Conservation (phyloP, 2,329 filamentous ascomycete species). For the Colletotrichum coccodes region DNA sequence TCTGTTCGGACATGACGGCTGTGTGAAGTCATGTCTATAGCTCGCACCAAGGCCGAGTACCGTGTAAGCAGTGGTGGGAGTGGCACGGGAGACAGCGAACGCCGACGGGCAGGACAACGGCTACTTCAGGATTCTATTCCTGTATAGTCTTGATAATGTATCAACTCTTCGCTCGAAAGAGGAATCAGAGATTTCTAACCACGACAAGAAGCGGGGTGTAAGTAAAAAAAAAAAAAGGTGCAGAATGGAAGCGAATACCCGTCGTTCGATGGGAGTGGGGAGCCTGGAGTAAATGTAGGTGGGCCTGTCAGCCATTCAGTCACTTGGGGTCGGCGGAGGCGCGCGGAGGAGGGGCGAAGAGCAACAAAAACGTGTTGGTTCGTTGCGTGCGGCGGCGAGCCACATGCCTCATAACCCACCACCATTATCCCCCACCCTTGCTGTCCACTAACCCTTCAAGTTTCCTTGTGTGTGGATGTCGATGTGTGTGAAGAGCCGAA, state of each 20-base stretch:
- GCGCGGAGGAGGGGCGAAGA: not conserved
- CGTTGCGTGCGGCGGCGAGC: not conserved
- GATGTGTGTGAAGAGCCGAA: not conserved
- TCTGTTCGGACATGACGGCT: conserved; percentile 35
- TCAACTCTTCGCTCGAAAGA: not conserved
- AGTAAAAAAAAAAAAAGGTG: not conserved
- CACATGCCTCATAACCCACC: not conserved
- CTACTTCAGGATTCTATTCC: not conserved
- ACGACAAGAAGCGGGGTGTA: conserved; percentile 8
- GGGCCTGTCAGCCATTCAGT: conserved; percentile 1
- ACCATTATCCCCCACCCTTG: conserved; percentile 1
- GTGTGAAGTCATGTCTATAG: conserved; percentile 14
- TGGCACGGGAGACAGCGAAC: not conserved
- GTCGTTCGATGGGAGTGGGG: conserved; percentile 11
- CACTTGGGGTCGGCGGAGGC: not conserved
- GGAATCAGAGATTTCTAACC: not conserved
- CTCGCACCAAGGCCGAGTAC: not conserved
- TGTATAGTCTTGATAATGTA: not conserved
- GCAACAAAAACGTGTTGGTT: not conserved
- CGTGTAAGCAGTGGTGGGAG: not conserved
- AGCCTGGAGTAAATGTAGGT: conserved; percentile 13
- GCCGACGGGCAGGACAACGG: not conserved
- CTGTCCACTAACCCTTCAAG: not conserved
- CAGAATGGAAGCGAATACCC: not conserved
- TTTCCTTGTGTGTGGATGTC: not conserved